Conservation (phyloP, 2,329 filamentous ascomycete species). For the Teratosphaeriaceae sp. region DNA sequence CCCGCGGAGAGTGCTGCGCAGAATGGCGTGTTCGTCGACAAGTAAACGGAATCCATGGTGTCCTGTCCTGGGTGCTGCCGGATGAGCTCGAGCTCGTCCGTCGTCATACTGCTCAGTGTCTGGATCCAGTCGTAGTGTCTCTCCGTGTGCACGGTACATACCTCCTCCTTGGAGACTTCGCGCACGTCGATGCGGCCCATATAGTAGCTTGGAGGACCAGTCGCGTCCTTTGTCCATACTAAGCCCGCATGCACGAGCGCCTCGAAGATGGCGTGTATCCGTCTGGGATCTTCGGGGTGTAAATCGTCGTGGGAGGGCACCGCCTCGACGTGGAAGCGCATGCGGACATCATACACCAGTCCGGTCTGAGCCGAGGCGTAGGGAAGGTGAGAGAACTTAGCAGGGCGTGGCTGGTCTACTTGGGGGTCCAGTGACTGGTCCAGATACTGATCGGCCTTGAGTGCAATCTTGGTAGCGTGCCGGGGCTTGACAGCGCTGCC, state of each 20-base stretch:
- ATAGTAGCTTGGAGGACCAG: slow-evolving; percentile 44
- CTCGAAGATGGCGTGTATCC: slow-evolving; percentile 89
- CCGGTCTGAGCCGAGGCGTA: slow-evolving; percentile 37
- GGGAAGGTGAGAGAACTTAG: slow-evolving; percentile 31
- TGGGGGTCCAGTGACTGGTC: slow-evolving; percentile 10
- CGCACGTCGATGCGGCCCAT: slow-evolving; percentile 68
- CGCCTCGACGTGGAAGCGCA: slow-evolving; percentile 87
- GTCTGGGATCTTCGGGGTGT: slow-evolving; percentile 88
- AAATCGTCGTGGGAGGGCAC: slow-evolving; percentile 55
- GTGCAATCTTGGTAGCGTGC: neutral
- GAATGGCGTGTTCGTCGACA: slow-evolving; percentile 38
- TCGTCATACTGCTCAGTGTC: slow-evolving; percentile 40
- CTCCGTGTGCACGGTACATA: slow-evolving; percentile 70
- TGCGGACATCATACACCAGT: slow-evolving; percentile 75
- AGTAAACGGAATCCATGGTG: slow-evolving; percentile 38
- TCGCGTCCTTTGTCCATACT: slow-evolving; percentile 32
- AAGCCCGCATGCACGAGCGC: slow-evolving; percentile 77
- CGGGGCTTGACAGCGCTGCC: neutral
- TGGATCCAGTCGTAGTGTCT: slow-evolving; percentile 75
- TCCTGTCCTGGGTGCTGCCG: slow-evolving; percentile 55
- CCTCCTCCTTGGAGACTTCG: slow-evolving; percentile 70
- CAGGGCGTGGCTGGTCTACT: slow-evolving; percentile 21
- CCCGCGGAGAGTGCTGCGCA: slow-evolving; percentile 81
- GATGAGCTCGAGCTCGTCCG: slow-evolving; percentile 27
- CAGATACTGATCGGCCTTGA: neutral